Conservation (phyloP, 768 basidiomycete species). For the Gautieria morchelliformis region DNA sequence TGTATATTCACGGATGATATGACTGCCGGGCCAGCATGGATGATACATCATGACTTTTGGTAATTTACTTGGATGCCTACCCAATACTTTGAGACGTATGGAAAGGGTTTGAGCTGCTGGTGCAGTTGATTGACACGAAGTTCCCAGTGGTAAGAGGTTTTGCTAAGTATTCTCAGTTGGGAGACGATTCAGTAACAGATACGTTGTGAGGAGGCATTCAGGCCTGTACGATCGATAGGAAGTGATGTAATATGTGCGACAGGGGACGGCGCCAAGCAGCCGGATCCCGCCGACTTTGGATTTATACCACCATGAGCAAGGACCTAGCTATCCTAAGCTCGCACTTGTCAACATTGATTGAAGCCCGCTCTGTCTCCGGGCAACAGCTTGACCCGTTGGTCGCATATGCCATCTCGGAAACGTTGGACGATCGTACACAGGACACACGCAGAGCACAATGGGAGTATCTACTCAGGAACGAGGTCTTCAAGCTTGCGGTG, state of each 20-base stretch:
- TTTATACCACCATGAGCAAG: slow-evolving; percentile 2
- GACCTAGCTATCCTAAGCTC: slow-evolving; percentile 9
- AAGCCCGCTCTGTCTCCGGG: slow-evolving; percentile 6
- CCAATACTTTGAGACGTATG: no score
- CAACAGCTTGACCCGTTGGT: slow-evolving; percentile 7
- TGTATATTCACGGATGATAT: neutral
- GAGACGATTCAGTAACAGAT: no score
- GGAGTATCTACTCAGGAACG: slow-evolving; percentile 64
- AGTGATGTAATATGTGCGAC: no score
- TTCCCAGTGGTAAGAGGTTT: no score
- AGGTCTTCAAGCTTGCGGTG: slow-evolving; percentile 66
- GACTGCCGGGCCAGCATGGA: neutral
- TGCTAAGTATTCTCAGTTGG: no score
- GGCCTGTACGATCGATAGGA: no score
- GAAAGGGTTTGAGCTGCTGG: no score
- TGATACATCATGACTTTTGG: neutral
- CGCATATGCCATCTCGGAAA: slow-evolving; percentile 4
- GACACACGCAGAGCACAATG: slow-evolving; percentile 65
- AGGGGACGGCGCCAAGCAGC: neutral
- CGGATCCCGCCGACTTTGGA: no score
- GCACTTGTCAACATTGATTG: slow-evolving; percentile 8
- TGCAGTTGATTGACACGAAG: no score
- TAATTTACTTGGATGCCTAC: neutral
- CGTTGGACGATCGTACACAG: slow-evolving; percentile 10
- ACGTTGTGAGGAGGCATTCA: no score